These are phyloP conservation scores for Gyromitra esculenta DNA, from an alignment of 2,329 filamentous ascomycete species.

Conservation along the genomic window DNA sequence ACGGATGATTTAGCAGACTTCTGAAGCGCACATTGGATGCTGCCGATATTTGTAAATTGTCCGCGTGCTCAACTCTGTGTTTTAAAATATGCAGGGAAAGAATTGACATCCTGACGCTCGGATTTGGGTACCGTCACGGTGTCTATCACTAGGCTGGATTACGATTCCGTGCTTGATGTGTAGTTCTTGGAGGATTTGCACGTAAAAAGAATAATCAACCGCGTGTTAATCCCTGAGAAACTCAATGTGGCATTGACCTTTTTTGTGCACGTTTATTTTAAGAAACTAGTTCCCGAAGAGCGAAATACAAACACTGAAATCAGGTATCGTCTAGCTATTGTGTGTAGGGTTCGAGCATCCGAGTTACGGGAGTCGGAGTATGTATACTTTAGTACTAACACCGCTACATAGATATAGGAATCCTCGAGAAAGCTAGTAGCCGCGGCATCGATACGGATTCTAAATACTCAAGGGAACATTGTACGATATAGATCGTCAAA, in stretches of 20 bases:
- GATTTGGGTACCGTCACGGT: conserved; percentile 12
- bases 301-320: conserved; percentile 18
- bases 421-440: conserved; percentile 16
- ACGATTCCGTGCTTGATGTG: neutral
- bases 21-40: conserved; percentile 25
- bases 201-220: conserved; percentile 10
- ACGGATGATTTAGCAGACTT: conserved; percentile 11
- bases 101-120: conserved; percentile 22
- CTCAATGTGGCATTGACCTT: conserved; percentile 4
- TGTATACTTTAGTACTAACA: conserved; percentile 18
- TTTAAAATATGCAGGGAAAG: conserved; percentile 41
- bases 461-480: conserved; percentile 9
- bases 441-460: conserved; percentile 9
- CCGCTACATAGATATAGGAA: conserved; percentile 33
- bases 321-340: conserved; percentile 17
- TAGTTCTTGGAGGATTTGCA: neutral
- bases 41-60: conserved; percentile 28
- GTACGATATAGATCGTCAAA: conserved; percentile 27
- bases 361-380: conserved; percentile 16
- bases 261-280: neutral
- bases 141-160: conserved; percentile 15
- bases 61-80: conserved; percentile 38
- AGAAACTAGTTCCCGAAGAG: conserved; percentile 7
- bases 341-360: conserved; percentile 4
- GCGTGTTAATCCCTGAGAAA: conserved; percentile 1